A percentile compares a stretch with the other conserved stretches of the same genome.
Conservation (phyloP, 768 basidiomycete species). For the Phaffia tasmanica region DNA sequence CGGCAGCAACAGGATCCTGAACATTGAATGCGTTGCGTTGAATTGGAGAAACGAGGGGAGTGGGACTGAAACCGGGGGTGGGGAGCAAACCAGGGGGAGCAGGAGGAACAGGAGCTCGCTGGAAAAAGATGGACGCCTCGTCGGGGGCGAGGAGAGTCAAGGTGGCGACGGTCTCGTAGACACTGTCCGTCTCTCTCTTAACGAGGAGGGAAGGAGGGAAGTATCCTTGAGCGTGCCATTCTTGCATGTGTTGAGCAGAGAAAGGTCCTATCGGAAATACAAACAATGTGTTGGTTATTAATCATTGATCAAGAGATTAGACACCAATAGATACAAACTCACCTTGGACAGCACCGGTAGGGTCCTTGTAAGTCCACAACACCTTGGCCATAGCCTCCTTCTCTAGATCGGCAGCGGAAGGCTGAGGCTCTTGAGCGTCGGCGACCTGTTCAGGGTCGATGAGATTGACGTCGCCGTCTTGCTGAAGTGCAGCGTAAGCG, state of each 20-base stretch:
- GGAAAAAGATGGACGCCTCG: slow-evolving; percentile 19
- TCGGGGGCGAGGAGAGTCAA: slow-evolving; percentile 23
- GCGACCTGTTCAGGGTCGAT: not conserved
- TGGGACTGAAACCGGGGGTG: slow-evolving; percentile 1
- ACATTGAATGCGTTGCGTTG: slow-evolving; percentile 5
- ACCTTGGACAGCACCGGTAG: slow-evolving; percentile 87
- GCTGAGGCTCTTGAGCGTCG: not conserved
- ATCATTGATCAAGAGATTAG: not conserved
- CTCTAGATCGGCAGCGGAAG: slow-evolving; percentile 8
- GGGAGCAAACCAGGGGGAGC: slow-evolving; percentile 17
- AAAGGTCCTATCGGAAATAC: slow-evolving; percentile 58
- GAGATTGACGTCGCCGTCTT: slow-evolving; percentile 11
- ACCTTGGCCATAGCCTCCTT: slow-evolving; percentile 18
- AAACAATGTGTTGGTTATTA: slow-evolving; percentile 14
- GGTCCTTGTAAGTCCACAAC: slow-evolving; percentile 88
- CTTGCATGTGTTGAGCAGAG: slow-evolving; percentile 79
- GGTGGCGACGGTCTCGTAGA: slow-evolving; percentile 36
- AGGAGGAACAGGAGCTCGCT: slow-evolving; percentile 14
- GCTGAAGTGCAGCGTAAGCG: slow-evolving; percentile 23
- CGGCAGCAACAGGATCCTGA: slow-evolving; percentile 5
- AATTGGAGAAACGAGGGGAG: slow-evolving; percentile 9
- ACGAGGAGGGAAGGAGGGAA: slow-evolving; percentile 71
- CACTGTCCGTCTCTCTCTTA: slow-evolving; percentile 48
- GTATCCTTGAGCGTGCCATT: slow-evolving; percentile 85
- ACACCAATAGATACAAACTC: slow-evolving; percentile 28